phyloP scores from a whole-genome alignment of 1,139 yeast genomes.

The Geotrichum fermentans region DNA sequence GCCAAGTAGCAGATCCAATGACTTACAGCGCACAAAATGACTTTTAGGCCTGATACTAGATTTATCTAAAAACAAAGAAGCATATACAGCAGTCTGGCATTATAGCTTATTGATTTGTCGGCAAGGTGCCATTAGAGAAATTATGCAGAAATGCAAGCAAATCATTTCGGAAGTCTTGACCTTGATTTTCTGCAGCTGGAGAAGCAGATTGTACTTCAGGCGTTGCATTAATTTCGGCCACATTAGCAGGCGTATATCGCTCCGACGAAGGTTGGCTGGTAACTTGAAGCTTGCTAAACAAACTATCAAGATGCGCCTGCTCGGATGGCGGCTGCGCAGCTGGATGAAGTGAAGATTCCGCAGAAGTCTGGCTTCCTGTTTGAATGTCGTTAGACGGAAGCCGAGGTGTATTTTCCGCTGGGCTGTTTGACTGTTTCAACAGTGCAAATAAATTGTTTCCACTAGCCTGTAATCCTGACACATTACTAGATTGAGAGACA shows the following conservation, averaged over 20 bases:
- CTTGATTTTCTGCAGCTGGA: background rate
- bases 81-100: no score
- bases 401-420: background rate
- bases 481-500: background rate
- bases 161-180: conserved; percentile 9
- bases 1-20: no score
- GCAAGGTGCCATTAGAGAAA: conserved; percentile 16
- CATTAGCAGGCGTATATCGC: background rate
- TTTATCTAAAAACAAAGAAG: no score
- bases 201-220: background rate
- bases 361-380: background rate
- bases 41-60: no score
- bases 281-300: conserved; percentile 11
- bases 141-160: conserved; percentile 16
- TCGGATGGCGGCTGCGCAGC: background rate
- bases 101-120: conserved; percentile 4
- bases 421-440: background rate
- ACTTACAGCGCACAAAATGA: no score
- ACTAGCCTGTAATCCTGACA: background rate
- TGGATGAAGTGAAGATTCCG: background rate
- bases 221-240: background rate
- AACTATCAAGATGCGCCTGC: conserved; percentile 6
- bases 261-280: background rate
- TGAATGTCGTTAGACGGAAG: background rate
- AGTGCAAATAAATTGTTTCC: conserved; percentile 5